A percentile compares a stretch with the other conserved stretches of the same genome.
These are phyloP conservation scores for Blastocystis sp. DNA, from an alignment of 352 stramenopile genomes.

Conservation along the genomic window DNA sequence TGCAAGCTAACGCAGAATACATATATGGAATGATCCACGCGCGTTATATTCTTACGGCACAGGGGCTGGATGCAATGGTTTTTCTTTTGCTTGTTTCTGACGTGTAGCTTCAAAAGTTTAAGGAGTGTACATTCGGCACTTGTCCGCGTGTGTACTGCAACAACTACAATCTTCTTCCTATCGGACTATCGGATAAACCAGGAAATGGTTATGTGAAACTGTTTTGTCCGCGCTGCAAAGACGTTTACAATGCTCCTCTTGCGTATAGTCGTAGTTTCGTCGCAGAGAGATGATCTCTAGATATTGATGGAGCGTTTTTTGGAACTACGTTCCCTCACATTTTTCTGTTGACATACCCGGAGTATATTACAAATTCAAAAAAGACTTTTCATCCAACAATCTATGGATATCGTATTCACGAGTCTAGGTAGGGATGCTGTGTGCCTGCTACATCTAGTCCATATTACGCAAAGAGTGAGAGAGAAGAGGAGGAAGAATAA, in stretches of 20 bases:
- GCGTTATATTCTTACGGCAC: conserved; percentile 95
- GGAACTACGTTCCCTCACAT: conserved; percentile 96
- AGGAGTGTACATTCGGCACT: conserved; percentile 88
- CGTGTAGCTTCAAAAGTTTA: conserved; percentile 85
- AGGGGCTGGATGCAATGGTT: conserved; percentile 87
- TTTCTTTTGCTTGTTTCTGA: neutral
- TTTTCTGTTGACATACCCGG: conserved; percentile 93
- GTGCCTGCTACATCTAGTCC: neutral
- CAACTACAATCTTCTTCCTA: conserved; percentile 89
- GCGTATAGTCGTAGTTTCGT: neutral
- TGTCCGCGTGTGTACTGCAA: conserved; percentile 98
- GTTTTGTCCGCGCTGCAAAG: conserved; percentile 71
- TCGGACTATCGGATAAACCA: conserved; percentile 87
- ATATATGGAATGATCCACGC: conserved; percentile 99
- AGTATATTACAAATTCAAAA: conserved; percentile 78
- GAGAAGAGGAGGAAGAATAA: neutral
- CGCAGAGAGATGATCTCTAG: conserved; percentile 36
- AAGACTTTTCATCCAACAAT: conserved; percentile 85
- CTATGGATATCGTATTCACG: conserved; percentile 90
- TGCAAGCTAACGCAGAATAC: conserved; percentile 86
- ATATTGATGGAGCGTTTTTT: conserved; percentile 95
- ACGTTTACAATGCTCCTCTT: conserved; percentile 66
- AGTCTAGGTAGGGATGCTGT: conserved; percentile 66
- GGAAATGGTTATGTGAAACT: conserved; percentile 75
- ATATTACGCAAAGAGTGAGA: neutral